These are phyloP conservation scores for Botryosphaeria dothidea DNA, from an alignment of 2,329 filamentous ascomycete species.

Conservation along the genomic window DNA sequence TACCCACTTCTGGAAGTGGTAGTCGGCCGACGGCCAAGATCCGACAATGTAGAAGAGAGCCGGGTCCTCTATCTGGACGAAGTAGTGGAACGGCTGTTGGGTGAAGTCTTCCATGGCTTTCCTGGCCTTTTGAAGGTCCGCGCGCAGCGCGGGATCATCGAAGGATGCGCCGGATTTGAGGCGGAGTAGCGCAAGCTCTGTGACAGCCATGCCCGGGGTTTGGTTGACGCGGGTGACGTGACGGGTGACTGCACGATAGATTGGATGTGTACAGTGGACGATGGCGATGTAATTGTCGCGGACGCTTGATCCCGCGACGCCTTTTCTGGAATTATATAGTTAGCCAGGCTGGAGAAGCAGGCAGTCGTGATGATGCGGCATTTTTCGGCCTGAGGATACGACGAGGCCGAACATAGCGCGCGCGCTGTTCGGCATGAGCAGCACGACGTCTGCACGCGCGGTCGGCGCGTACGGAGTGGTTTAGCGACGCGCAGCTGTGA, in stretches of 20 bases:
- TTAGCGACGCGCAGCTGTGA: neutral
- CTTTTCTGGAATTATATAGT: neutral
- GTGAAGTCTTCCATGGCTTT: conserved; percentile 40
- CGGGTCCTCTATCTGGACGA: conserved; percentile 48
- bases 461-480: neutral
- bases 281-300: neutral
- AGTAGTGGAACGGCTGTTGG: conserved; percentile 38
- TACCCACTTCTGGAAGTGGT: conserved; percentile 47
- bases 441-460: neutral
- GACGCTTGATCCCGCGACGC: neutral
- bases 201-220: conserved; percentile 37
- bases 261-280: neutral
- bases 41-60: conserved; percentile 46
- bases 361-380: conserved; percentile 13
- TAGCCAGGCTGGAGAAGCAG: neutral
- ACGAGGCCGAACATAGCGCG: neutral
- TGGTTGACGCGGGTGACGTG: neutral
- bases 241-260: neutral
- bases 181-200: conserved; percentile 49
- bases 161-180: conserved; percentile 30
- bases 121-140: conserved; percentile 40
- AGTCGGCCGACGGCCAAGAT: conserved; percentile 45
- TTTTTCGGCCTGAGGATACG: neutral
- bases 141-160: conserved; percentile 26
- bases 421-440: neutral